phyloP scores from a whole-genome alignment of 2,329 filamentous ascomycete species.

The Trichoderma sp. region DNA sequence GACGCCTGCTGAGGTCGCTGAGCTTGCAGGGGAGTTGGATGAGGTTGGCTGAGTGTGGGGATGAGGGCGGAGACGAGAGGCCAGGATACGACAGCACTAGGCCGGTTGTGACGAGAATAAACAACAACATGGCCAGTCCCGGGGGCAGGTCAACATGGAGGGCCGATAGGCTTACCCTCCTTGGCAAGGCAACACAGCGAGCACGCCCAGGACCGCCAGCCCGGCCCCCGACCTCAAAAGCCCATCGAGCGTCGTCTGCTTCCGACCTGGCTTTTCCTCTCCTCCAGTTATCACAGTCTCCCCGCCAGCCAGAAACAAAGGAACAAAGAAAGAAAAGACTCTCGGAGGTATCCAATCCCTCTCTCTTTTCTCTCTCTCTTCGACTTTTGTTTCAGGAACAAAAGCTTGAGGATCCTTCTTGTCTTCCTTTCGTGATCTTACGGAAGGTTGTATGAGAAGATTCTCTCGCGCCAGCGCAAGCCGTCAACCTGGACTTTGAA shows the following conservation, averaged over 20 bases:
- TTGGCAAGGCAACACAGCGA: constrained; percentile 29
- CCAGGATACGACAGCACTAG: constrained; percentile 30
- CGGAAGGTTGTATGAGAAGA: constrained; percentile 66
- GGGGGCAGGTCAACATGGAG: constrained; percentile 32
- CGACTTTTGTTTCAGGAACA: constrained; percentile 60
- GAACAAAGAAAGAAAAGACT: constrained; percentile 42
- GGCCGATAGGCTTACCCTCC: constrained; percentile 35
- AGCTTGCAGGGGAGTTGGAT: constrained; percentile 29
- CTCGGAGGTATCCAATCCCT: constrained; percentile 41
- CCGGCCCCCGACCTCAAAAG: constrained; percentile 46
- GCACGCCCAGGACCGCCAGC: constrained; percentile 34
- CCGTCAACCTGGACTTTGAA: constrained; percentile 99
- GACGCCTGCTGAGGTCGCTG: constrained; percentile 29
- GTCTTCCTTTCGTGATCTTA: constrained; percentile 65
- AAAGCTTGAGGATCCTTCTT: constrained; percentile 69
- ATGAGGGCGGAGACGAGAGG: constrained; percentile 29
- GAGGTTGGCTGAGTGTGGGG: constrained; percentile 30
- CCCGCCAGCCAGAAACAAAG: constrained; percentile 35
- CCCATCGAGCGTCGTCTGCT: constrained; percentile 41
- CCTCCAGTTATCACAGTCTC: constrained; percentile 46
- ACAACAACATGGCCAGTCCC: constrained; percentile 32
- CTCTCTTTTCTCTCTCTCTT: constrained; percentile 44
- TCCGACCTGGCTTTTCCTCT: constrained; percentile 35
- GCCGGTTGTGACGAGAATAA: constrained; percentile 35
- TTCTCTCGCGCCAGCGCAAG: constrained; percentile 68